These are phyloP conservation scores for Sporothrix mexicana DNA, from an alignment of 2,329 filamentous ascomycete species.

Conservation along the genomic window DNA sequence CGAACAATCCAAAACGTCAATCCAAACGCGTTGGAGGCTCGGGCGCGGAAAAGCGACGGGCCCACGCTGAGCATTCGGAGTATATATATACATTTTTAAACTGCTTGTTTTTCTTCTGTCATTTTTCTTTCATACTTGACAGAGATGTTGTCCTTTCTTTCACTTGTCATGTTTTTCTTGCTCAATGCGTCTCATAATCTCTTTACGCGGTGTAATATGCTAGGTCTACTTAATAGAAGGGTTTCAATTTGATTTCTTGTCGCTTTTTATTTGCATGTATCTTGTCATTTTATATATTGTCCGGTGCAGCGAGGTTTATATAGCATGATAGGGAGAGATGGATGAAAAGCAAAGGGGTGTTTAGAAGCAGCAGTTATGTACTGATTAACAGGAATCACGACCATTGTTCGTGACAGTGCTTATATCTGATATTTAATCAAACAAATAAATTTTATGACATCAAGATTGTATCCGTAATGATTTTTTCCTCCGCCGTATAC, in stretches of 20 bases:
- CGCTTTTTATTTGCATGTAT: slow-evolving; percentile 7
- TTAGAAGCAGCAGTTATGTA: background rate
- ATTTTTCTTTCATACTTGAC: background rate
- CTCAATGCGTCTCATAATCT: slow-evolving; percentile 19
- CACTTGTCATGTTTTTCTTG: background rate
- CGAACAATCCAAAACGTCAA: slow-evolving; percentile 12
- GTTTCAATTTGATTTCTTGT: slow-evolving; percentile 13
- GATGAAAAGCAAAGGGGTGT: background rate
- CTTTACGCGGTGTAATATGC: slow-evolving; percentile 30
- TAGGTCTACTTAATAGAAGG: slow-evolving; percentile 29
- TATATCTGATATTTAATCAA: no score
- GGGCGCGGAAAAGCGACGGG: background rate
- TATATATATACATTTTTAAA: slow-evolving; percentile 31
- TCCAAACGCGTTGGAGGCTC: background rate
- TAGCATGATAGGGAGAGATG: background rate
- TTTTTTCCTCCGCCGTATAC: no score
- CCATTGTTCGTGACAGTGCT: no score
- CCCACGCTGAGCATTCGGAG: slow-evolving; percentile 26
- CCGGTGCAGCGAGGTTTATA: background rate
- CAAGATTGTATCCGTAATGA: no score
- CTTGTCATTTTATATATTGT: background rate
- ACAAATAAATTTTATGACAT: no score
- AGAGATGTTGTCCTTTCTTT: background rate
- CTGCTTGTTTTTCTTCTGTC: slow-evolving; percentile 29
- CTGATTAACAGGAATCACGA: background rate